These are phyloP conservation scores for Xylariales sp. DNA, from an alignment of 2,329 filamentous ascomycete species.

Conservation along the genomic window DNA sequence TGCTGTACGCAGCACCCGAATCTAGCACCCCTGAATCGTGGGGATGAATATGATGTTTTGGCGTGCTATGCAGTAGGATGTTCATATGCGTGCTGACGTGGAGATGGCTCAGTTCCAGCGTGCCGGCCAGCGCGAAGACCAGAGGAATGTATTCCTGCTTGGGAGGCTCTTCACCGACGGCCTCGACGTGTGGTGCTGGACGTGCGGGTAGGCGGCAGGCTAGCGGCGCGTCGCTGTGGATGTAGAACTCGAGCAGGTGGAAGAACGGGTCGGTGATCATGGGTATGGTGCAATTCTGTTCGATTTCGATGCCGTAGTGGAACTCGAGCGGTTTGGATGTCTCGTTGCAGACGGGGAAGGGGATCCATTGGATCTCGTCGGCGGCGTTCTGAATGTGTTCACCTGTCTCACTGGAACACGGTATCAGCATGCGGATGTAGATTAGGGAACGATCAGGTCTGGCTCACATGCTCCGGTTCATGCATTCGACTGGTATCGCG, in stretches of 20 bases:
- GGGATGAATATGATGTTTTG: constrained; percentile 57
- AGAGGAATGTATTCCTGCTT: constrained; percentile 70
- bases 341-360: constrained; percentile 87
- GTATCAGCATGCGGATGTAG: not conserved
- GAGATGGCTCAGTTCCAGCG: constrained; percentile 80
- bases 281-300: constrained; percentile 79
- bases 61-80: constrained; percentile 70
- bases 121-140: constrained; percentile 84
- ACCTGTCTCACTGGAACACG: constrained; percentile 65
- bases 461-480: constrained; percentile 67
- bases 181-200: constrained; percentile 54
- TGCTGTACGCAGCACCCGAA: constrained; percentile 81
- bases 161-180: constrained; percentile 45
- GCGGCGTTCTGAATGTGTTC: constrained; percentile 80
- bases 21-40: constrained; percentile 76
- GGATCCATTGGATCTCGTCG: constrained; percentile 85
- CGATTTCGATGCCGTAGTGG: constrained; percentile 75
- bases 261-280: constrained; percentile 76
- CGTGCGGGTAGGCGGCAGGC: constrained; percentile 83
- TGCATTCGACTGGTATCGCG: constrained; percentile 64
- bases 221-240: constrained; percentile 91
- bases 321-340: constrained; percentile 78
- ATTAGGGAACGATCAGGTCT: not conserved
- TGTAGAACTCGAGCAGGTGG: constrained; percentile 92
- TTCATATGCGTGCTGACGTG: constrained; percentile 90